A percentile compares a stretch with the other conserved stretches of the same genome.
These are phyloP conservation scores for Physocladia obscura DNA, from an alignment of 192 early-diverging fungal species.

Conservation along the genomic window DNA sequence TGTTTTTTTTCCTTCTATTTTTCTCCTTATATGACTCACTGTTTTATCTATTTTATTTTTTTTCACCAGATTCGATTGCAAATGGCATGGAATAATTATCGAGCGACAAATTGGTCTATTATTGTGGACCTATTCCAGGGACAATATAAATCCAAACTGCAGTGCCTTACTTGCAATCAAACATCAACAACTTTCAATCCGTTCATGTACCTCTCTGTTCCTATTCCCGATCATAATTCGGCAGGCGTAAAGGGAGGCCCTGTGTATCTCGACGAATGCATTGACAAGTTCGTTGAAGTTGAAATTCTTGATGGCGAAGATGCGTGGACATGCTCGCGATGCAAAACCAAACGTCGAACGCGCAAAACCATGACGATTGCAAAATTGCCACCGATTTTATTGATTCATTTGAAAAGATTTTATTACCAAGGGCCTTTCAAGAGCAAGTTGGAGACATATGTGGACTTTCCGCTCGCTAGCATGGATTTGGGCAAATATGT, in stretches of 20 bases:
- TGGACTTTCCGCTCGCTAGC: conserved; percentile 75
- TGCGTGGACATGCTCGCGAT: conserved; percentile 85
- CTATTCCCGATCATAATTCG: conserved; percentile 65
- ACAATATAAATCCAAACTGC: conserved; percentile 64
- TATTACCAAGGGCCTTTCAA: conserved; percentile 89
- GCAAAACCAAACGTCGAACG: conserved; percentile 70
- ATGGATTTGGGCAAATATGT: conserved; percentile 43
- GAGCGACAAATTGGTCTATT: conserved; percentile 73
- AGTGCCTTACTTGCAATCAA: conserved; percentile 68
- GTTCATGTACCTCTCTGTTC: conserved; percentile 90
- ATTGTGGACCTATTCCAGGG: conserved; percentile 92
- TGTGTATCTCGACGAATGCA: conserved; percentile 77
- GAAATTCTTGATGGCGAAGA: conserved; percentile 90
- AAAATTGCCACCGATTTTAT: conserved; percentile 80
- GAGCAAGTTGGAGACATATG: conserved; percentile 85
- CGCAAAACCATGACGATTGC: conserved; percentile 79
- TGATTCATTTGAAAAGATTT: conserved; percentile 94
- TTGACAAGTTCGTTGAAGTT: conserved; percentile 78
- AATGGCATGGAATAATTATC: conserved; percentile 75
- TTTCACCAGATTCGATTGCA: conserved; percentile 10
- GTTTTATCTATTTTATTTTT: background rate
- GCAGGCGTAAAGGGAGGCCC: conserved; percentile 43
- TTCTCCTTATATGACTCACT: background rate
- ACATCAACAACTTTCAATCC: conserved; percentile 84
- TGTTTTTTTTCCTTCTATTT: background rate